Evolutionary conservation across 805 yeast genomes (phyloP).

Genomic region (Lachancea fermentati): DNA sequence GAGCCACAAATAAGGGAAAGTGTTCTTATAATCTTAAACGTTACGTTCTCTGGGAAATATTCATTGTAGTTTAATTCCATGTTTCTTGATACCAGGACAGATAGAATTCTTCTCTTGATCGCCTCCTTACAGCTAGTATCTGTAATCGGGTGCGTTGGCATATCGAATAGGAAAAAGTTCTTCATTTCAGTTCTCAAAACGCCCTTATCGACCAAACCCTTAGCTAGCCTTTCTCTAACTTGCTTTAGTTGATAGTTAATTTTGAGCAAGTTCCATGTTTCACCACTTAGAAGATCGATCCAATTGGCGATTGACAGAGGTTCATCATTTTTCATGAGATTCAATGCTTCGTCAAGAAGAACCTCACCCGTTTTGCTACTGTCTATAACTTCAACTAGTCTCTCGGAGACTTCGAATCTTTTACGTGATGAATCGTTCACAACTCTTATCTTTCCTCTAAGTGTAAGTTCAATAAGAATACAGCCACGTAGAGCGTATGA

Average conservation of each 20-base stretch:
- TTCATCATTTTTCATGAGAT: conserved; percentile 80
- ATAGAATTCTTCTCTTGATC: conserved; percentile 65
- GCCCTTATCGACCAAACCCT: conserved; percentile 96
- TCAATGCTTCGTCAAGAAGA: conserved; percentile 86
- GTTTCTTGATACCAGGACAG: conserved; percentile 66
- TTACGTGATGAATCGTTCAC: conserved; percentile 90
- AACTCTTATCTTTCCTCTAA: conserved; percentile 82
- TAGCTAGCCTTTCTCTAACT: conserved; percentile 92
- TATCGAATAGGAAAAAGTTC: conserved; percentile 89
- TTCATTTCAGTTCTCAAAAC: conserved; percentile 92
- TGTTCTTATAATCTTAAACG: conserved; percentile 69
- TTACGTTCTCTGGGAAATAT: conserved; percentile 63
- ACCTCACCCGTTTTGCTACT: conserved; percentile 90
- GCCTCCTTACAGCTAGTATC: conserved; percentile 82
- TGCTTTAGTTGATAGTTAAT: conserved; percentile 94
- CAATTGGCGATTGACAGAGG: conserved; percentile 78
- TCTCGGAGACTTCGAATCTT: conserved; percentile 79
- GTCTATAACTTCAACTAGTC: conserved; percentile 83
- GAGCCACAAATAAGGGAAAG: conserved; percentile 81
- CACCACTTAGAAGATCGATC: conserved; percentile 92
- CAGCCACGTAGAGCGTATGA: conserved; percentile 95
- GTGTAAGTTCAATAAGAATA: conserved; percentile 84
- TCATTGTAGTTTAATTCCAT: conserved; percentile 50
- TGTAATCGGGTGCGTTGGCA: conserved; percentile 97
- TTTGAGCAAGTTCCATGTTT: conserved; percentile 95